Evolutionary conservation across 306 rosid species (phyloP).

Genomic region (Oemleria cerasiformis): DNA sequence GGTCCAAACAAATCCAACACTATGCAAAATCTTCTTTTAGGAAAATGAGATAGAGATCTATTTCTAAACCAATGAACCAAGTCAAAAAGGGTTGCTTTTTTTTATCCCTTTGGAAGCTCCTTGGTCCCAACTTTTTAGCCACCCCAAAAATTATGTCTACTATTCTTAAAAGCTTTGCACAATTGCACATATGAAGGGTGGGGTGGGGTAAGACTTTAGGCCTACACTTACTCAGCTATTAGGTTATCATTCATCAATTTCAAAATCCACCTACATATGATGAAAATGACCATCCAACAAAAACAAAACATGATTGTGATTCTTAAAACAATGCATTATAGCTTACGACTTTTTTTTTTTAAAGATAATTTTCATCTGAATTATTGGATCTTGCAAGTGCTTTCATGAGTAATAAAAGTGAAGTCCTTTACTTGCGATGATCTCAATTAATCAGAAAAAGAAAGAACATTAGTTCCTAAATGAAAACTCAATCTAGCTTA

Average conservation of each 20-base stretch:
- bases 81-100: conserved; percentile 2
- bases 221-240: not conserved
- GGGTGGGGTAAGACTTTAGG: conserved; percentile 12
- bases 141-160: not conserved
- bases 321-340: not conserved
- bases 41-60: not conserved
- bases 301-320: not conserved
- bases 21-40: not conserved
- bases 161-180: not conserved
- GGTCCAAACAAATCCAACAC: not conserved
- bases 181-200: not conserved
- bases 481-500: too few relatives aligned
- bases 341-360: too few relatives aligned
- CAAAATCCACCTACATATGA: not conserved
- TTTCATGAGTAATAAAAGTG: not conserved
- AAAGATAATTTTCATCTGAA: not conserved
- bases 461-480: too few relatives aligned
- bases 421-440: not conserved
- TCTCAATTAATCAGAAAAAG: too few relatives aligned
- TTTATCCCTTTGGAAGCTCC: not conserved
- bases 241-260: not conserved
- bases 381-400: not conserved
- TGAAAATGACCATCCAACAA: not conserved
- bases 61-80: conserved; percentile 5
- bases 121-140: not conserved